Evolutionary conservation across 2,329 filamentous ascomycete species (phyloP).

Genomic region (Coniosporium uncinatum): DNA sequence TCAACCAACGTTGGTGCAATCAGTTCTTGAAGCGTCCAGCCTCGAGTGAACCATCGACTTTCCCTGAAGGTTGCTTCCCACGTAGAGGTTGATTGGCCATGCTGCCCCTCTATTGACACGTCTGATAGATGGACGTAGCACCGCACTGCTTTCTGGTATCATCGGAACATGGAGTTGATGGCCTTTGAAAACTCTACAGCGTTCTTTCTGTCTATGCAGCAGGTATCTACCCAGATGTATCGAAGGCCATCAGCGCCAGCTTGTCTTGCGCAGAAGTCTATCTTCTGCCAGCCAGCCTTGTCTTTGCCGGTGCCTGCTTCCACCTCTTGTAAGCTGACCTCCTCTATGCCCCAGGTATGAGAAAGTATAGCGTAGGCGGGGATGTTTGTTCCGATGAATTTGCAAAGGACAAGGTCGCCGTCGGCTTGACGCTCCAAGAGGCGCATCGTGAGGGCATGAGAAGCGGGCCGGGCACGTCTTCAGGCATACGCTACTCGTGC

Average conservation of each 20-base stretch:
- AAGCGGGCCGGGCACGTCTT: no score
- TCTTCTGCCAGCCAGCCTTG: constrained; percentile 7
- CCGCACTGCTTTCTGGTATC: constrained; percentile 23
- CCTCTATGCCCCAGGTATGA: constrained; percentile 7
- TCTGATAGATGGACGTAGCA: constrained; percentile 27
- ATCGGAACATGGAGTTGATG: constrained; percentile 18
- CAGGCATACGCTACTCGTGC: no score
- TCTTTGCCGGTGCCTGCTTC: not conserved
- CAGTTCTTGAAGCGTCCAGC: constrained; percentile 13
- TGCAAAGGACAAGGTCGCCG: constrained; percentile 2
- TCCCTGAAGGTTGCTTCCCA: constrained; percentile 8
- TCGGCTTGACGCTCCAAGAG: constrained; percentile 3
- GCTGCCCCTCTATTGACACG: constrained; percentile 7
- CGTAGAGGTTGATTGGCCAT: not conserved
- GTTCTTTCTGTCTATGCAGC: constrained; percentile 29
- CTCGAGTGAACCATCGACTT: constrained; percentile 11
- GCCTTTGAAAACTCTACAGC: constrained; percentile 26
- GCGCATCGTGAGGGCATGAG: no score
- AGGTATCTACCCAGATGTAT: constrained; percentile 31
- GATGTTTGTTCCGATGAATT: constrained; percentile 2
- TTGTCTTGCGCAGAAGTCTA: constrained; percentile 5
- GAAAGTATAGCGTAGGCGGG: constrained; percentile 8
- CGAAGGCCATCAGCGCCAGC: constrained; percentile 5
- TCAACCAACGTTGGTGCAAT: constrained; percentile 12
- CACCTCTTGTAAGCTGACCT: constrained; percentile 7